phyloP scores from a whole-genome alignment of 108 stramenopile genomes.

The Skeletonema potamos region DNA sequence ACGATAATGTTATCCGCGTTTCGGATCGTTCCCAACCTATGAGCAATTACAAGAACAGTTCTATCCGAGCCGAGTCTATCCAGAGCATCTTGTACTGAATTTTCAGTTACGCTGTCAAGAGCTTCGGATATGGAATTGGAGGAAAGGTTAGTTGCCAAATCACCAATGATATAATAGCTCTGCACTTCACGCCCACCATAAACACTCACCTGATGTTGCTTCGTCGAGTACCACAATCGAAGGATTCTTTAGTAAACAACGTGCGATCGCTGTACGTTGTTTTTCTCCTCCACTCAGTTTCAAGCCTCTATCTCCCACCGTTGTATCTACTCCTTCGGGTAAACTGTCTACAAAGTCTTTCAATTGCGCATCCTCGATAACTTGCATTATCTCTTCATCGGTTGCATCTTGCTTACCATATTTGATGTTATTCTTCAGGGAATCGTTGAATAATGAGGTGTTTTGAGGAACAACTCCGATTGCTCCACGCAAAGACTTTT shows the following conservation, averaged over 20 bases:
- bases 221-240: slow-evolving; percentile 75
- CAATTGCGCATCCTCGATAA: slow-evolving; percentile 76
- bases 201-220: slow-evolving; percentile 18
- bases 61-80: slow-evolving; percentile 85
- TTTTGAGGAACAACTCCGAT: slow-evolving; percentile 97
- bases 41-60: slow-evolving; percentile 97
- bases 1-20: slow-evolving; percentile 98
- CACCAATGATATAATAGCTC: background rate
- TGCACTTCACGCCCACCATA: background rate
- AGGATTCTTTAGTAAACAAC: slow-evolving; percentile 94
- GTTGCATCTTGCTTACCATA: slow-evolving; percentile 82
- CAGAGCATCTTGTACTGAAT: slow-evolving; percentile 93
- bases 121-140: slow-evolving; percentile 32
- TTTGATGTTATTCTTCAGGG: slow-evolving; percentile 84
- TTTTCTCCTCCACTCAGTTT: slow-evolving; percentile 89
- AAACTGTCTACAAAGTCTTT: slow-evolving; percentile 77
- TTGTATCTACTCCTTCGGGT: slow-evolving; percentile 90
- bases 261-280: slow-evolving; percentile 83
- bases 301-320: slow-evolving; percentile 96
- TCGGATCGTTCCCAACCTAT: slow-evolving; percentile 94
- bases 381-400: slow-evolving; percentile 71
- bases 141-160: background rate
- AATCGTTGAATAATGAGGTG: slow-evolving; percentile 93
- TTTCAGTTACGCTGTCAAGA: slow-evolving; percentile 87
- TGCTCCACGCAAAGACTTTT: slow-evolving; percentile 71